Conservation (phyloP, 148 eudicot species). For the Cornus suecica region DNA sequence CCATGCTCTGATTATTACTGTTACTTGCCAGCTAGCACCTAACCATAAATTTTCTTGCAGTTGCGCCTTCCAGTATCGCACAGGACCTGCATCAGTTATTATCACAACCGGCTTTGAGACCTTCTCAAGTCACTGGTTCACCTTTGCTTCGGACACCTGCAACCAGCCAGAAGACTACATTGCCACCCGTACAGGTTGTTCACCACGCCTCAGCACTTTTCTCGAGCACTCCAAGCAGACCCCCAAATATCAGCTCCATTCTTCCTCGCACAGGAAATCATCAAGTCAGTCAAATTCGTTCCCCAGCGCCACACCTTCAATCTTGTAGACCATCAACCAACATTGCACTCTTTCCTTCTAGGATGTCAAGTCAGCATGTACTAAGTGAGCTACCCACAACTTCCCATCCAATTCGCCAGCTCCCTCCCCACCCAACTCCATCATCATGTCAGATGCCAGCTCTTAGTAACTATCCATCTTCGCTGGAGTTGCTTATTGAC, state of each 20-base stretch:
- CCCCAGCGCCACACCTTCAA: slow-evolving; percentile 57
- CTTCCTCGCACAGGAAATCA: slow-evolving; percentile 27
- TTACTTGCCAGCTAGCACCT: background rate
- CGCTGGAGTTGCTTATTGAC: slow-evolving; percentile 23
- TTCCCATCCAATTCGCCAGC: slow-evolving; percentile 15
- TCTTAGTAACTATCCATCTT: slow-evolving; percentile 14
- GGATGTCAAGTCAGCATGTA: slow-evolving; percentile 20
- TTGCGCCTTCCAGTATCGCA: slow-evolving; percentile 29
- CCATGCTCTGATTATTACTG: background rate
- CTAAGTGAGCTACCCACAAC: slow-evolving; percentile 11
- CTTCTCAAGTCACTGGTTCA: slow-evolving; percentile 22
- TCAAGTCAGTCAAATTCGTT: slow-evolving; percentile 34
- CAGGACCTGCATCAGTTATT: slow-evolving; percentile 32
- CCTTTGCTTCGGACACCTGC: slow-evolving; percentile 23
- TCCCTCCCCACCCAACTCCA: background rate
- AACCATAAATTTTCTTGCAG: slow-evolving; percentile 31
- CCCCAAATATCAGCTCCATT: slow-evolving; percentile 33
- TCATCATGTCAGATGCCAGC: slow-evolving; percentile 1
- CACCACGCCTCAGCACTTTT: slow-evolving; percentile 26
- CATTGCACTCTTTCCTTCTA: slow-evolving; percentile 7
- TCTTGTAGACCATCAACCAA: slow-evolving; percentile 27
- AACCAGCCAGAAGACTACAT: slow-evolving; percentile 20
- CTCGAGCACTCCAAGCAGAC: slow-evolving; percentile 25
- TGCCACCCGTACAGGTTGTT: slow-evolving; percentile 27
- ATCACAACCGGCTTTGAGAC: slow-evolving; percentile 7